Evolutionary conservation across 2,329 filamentous ascomycete species (phyloP), one percentile per base, ranked within the genome.

Genomic region (Fusarium musae): DNA sequence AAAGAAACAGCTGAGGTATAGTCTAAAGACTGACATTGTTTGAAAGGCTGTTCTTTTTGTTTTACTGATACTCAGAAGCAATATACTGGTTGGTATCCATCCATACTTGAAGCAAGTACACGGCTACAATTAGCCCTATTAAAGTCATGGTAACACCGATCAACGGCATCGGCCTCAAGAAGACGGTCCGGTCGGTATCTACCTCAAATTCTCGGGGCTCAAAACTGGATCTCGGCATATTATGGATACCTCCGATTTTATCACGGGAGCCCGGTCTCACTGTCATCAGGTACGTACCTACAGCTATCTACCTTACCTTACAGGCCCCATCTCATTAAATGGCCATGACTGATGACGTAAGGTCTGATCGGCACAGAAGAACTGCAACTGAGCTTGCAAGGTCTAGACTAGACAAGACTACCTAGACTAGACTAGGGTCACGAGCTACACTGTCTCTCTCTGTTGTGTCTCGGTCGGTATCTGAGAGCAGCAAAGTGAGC

Each of bases 331-430:
- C 34, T 15, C 9, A 21, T 58, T 17, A 17, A 16, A 46, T n/a
- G 32, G 12, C 15, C 43, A 37, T 59, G 32, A 23, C 43, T 77
- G 74, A 78, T 78, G 76, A 78, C 76, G 76, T 78, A 78, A 78
- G 75, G 73, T 50, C 66, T 66, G 63, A 69, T 69, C 60, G 34
- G 23, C 34, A 54, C 34, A 54, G 26, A 54, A 54, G 34, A 53
- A 39, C 50, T 28, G 54, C 53, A 59, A 69, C 53, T 56, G 36
- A 66, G 42, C 42, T 66, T 57, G 46, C 53, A n/a, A 34, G 34
- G 26, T 34, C 44, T 53, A 47, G 50, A 57, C 46, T n/a, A 4
- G 42, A 34, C 32, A 2, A 34, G 30, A 30, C 30, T 23, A 23
- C 23, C 23, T 3, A 30, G 28, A 43, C 34, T 23, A 26, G 23